Evolutionary conservation across 2,329 filamentous ascomycete genomes (phyloP), one percentile per base, ranked within the genome.

Genomic region (Botrytis squamosa): DNA sequence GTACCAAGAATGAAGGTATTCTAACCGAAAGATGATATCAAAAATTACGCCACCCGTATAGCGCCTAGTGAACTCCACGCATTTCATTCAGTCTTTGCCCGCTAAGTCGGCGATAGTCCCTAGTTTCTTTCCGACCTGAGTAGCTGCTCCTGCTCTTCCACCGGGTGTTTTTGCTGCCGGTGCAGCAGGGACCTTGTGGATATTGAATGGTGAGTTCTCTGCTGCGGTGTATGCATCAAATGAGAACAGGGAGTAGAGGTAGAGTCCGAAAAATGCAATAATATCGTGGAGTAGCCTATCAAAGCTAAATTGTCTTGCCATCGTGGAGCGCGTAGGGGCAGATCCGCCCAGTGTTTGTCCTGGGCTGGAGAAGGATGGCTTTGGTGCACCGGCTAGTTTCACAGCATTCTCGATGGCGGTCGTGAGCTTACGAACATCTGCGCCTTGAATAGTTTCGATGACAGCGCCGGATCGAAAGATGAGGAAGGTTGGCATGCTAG

Each of bases 401-500:
- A 90, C 84, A 5, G 88, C 89, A 81, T 92, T 92, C 79, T 91
- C 90, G 76, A 98, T 91, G 38, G 93, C 93, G 73, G 90, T 87
- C 52, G 90, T 92, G 62, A 99, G 89, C 70, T 90, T 91, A 18
- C 90, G 87, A 1, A 91, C 88, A 84, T 97, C 93, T 49, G 95
- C 94, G 78, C 96, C 96, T 80, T 89, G 88, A 80, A 97, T 90
- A 46, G 92, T 94, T 77, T 93, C 88, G 80, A 93, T 87, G 79
- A 91, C 89, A 77, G 88, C 86, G 79, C 91, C 91, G 81, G 89
- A 90, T 84, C 93, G 92, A 86, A 94, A 95, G 83, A 98, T 90
- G 82, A 98, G 89, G 84, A 99, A 98, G 70, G 96, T 98, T 9
- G 96, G 96, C 90, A 97, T 95, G 76, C 87, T 88, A 33, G 33